Evolutionary conservation across 1,139 yeast genomes (phyloP), one percentile per base, ranked within the genome.

Genomic region (Yamadazyma diddensiae): DNA sequence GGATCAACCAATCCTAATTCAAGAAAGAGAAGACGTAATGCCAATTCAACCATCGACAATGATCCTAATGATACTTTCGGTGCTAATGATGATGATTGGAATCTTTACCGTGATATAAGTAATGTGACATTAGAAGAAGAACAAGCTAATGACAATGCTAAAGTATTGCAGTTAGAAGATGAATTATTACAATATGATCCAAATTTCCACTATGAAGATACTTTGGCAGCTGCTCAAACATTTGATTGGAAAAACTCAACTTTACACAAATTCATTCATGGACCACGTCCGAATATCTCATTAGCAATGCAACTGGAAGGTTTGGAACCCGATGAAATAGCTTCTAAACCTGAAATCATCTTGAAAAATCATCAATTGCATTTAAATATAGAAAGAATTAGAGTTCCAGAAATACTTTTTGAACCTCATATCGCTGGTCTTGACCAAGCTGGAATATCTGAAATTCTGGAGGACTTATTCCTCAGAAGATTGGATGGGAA

Each of bases 81-180:
- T 38, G 92, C 97, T 3, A 82, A 88, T 50, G 98, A 92, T 52
- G 95, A 85, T 35, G 98, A 92, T 55, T 92, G 97, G 97, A 77
- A 84, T 25, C 79, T 88, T 15, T 92, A 92, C 55, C 73, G 94
- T 47, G 94, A 87, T 49, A 82, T 88, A 32, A 78, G 88, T 14
- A 79, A 77, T 41, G 81, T 73, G 10, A 80, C 80, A 15, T 82
- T 86, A 42, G 79, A 76, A 34, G 90, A 80, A 45, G 80, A 82
- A 33, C 77, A 80, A 38, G 94, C 83, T 36, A 84, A 77, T 33
- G 85, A 82, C 42, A 77, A 78, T 36, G 77, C 72, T 25, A 64
- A 67, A 28, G 71, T 90, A 23, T 60, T 76, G 14, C 70, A 71
- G 17, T 50, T 92, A 20, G 97, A 90, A 57, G 82, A 76, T 30